Conservation (phyloP, 2,329 filamentous ascomycete species). For the Onygena corvina region DNA sequence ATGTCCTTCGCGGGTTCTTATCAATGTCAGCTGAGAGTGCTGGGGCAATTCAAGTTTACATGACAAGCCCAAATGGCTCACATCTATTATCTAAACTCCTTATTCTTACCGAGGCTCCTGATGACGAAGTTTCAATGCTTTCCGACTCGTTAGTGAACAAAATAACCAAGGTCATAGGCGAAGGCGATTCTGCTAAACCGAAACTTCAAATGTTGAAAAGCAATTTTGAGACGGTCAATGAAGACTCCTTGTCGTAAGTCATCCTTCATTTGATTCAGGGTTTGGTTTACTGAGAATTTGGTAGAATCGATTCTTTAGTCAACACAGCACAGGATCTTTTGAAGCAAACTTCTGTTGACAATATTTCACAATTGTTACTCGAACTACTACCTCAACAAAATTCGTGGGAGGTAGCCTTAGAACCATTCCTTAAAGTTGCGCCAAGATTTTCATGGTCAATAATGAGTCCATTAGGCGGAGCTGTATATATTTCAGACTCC, state of each 20-base stretch:
- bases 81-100: constrained; percentile 42
- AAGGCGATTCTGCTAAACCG: constrained; percentile 33
- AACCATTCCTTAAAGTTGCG: constrained; percentile 36
- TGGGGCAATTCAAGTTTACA: constrained; percentile 33
- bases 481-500: constrained; percentile 49
- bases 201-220: constrained; percentile 43
- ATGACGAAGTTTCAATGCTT: constrained; percentile 39
- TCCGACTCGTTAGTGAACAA: constrained; percentile 26
- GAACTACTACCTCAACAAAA: constrained; percentile 51
- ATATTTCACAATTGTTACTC: constrained; percentile 21
- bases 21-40: constrained; percentile 33
- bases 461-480: constrained; percentile 59
- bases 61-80: constrained; percentile 36
- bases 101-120: constrained; percentile 41
- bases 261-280: background rate
- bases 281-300: constrained; percentile 20
- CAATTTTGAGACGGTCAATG: constrained; percentile 37
- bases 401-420: constrained; percentile 55
- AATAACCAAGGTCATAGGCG: constrained; percentile 28
- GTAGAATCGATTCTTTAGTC: constrained; percentile 46
- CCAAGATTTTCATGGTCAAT: constrained; percentile 53
- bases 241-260: constrained; percentile 37
- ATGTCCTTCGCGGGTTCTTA: constrained; percentile 36
- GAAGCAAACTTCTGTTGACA: constrained; percentile 23
- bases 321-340: constrained; percentile 42